A percentile compares a stretch with the other conserved stretches of the same genome.
Evolutionary conservation across 179 eudicot genomes (phyloP).

Genomic region (Patellifolia procumbens): DNA sequence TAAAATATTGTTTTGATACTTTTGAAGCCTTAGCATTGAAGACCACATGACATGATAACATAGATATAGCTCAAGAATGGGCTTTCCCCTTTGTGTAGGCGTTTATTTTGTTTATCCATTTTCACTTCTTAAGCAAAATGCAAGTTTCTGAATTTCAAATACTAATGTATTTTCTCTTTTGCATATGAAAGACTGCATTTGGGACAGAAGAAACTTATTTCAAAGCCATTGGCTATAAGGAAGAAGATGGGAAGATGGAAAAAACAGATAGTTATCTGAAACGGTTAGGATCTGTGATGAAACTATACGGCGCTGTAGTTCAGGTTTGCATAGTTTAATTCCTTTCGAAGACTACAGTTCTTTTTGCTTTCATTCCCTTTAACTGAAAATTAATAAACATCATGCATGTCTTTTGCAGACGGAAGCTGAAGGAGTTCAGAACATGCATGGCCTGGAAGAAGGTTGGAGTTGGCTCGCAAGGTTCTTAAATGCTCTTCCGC

Average conservation of each 20-base stretch:
- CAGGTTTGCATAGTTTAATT: conserved; percentile 52
- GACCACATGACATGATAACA: neutral
- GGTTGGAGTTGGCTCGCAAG: conserved; percentile 99
- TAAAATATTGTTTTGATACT: neutral
- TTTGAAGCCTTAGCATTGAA: neutral
- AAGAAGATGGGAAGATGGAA: conserved; percentile 66
- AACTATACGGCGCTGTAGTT: conserved; percentile 86
- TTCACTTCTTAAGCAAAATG: neutral
- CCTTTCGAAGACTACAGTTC: neutral
- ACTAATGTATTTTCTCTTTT: conserved; percentile 14
- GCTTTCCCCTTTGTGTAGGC: neutral
- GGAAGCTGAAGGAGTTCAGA: conserved; percentile 57
- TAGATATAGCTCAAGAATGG: neutral
- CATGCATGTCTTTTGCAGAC: conserved; percentile 44
- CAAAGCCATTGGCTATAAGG: conserved; percentile 71
- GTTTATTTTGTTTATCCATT: neutral
- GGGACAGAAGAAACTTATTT: conserved; percentile 54
- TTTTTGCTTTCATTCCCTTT: neutral
- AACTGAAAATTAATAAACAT: neutral
- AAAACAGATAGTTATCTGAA: conserved; percentile 53
- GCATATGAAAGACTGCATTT: conserved; percentile 46
- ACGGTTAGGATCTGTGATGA: conserved; percentile 62
- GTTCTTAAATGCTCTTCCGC: conserved; percentile 71
- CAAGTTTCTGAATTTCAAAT: neutral
- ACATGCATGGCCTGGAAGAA: conserved; percentile 66